Evolutionary conservation across 345 rosid species (phyloP).

Genomic region (Eucalyptus caleyi): DNA sequence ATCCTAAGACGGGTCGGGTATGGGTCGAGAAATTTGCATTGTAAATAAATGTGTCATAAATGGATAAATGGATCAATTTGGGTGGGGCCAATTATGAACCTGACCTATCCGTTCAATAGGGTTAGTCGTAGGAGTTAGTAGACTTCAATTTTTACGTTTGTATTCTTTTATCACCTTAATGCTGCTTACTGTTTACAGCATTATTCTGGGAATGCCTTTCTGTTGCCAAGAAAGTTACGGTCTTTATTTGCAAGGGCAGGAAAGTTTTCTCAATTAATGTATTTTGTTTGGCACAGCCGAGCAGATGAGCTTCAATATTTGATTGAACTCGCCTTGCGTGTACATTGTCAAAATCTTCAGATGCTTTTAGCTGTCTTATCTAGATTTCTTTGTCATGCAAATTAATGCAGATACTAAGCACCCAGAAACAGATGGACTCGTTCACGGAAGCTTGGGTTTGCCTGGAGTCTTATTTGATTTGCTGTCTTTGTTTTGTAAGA

Average conservation of each 20-base stretch:
- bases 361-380: neutral
- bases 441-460: neutral
- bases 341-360: neutral
- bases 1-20: neutral
- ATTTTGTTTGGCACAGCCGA: neutral
- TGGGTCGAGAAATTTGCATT: neutral
- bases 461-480: neutral
- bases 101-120: accelerated
- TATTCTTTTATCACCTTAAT: neutral
- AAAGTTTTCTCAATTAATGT: neutral
- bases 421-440: neutral
- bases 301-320: neutral
- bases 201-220: neutral
- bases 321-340: neutral
- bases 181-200: neutral
- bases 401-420: neutral
- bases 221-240: neutral
- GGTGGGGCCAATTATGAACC: neutral
- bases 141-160: neutral
- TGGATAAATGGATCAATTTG: accelerated
- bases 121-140: neutral
- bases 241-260: neutral
- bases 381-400: neutral
- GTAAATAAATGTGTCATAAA: neutral
- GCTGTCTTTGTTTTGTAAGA: neutral